phyloP scores from a whole-genome alignment of 2,329 filamentous ascomycete genomes.

The Diaporthe caulivora region DNA sequence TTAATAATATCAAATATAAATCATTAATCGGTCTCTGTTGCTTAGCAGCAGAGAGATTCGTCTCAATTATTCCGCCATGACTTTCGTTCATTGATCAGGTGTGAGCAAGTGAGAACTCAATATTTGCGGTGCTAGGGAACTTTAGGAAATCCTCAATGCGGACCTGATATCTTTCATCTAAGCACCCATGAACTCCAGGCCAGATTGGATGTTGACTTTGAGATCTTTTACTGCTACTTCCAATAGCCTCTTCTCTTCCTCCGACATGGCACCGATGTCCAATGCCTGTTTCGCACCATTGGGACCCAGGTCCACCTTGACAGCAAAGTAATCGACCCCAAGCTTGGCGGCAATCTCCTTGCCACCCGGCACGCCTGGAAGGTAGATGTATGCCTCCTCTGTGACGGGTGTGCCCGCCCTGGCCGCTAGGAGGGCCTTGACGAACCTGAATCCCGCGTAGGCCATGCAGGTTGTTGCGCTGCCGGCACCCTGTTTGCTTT shows the following conservation, averaged over 20 bases:
- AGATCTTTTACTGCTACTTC: background rate
- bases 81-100: no score
- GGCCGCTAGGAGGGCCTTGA: background rate
- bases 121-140: no score
- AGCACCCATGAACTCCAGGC: background rate
- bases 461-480: slow-evolving; percentile 4
- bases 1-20: no score
- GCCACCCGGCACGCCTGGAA: background rate
- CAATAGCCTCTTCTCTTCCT: background rate
- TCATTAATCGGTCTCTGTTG: no score
- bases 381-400: background rate
- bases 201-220: background rate
- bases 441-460: background rate
- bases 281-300: background rate
- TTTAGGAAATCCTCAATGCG: no score
- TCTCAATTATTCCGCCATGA: no score
- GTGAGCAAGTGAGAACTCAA: no score
- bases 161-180: background rate
- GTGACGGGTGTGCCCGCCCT: background rate
- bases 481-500: background rate
- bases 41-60: no score
- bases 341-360: background rate
- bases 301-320: background rate
- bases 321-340: background rate
- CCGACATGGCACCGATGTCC: background rate